A percentile compares a stretch with the other conserved stretches of the same genome.
phyloP scores from a whole-genome alignment of 2,329 filamentous ascomycete genomes.

The Aspergillus sergii region DNA sequence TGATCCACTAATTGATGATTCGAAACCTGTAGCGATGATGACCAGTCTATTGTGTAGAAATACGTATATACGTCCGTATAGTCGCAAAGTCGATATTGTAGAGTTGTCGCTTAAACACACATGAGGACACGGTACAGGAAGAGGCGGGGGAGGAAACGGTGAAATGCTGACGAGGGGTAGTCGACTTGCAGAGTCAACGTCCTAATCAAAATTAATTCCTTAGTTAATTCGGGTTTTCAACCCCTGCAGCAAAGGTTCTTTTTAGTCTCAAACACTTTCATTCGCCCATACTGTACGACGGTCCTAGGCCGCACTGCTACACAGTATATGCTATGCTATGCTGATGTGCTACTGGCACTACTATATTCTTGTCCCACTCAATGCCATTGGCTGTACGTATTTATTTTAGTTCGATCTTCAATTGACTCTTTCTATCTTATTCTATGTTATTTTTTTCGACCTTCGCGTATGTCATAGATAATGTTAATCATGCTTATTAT shows the following conservation, averaged over 20 bases:
- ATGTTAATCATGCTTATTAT: neutral
- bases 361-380: neutral
- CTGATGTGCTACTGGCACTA: neutral
- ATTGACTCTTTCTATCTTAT: neutral
- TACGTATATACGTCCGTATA: neutral
- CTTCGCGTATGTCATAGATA: neutral
- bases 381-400: neutral
- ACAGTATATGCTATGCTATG: neutral
- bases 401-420: neutral
- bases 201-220: neutral
- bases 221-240: neutral
- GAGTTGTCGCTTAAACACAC: neutral
- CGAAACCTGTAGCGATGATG: neutral
- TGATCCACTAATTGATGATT: neutral
- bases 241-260: neutral
- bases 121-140: neutral
- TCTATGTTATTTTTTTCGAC: neutral
- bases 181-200: neutral
- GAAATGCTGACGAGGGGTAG: neutral
- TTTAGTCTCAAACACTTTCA: neutral
- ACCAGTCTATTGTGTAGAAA: neutral
- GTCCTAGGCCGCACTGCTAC: neutral
- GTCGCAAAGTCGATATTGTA: neutral
- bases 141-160: neutral
- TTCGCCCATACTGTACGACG: neutral